These are phyloP conservation scores for Leishmania tropica DNA, from an alignment of 208 protist genomes.

Conservation along the genomic window DNA sequence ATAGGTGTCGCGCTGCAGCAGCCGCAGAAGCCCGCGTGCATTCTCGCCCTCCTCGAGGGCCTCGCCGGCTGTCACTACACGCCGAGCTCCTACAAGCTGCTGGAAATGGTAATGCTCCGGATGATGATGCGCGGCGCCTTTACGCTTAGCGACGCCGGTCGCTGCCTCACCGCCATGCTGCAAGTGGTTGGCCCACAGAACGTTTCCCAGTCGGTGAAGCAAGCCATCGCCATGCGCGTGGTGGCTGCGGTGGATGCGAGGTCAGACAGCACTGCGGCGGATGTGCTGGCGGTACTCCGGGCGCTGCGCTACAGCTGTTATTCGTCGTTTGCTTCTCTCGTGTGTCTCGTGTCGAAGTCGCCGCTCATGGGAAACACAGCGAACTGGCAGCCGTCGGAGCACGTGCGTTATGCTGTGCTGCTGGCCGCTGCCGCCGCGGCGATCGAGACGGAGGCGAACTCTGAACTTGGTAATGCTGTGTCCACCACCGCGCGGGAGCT, in stretches of 20 bases:
- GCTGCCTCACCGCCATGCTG: constrained; percentile 45
- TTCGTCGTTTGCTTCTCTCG: constrained; percentile 26
- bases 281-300: constrained; percentile 17
- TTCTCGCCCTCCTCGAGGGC: constrained; percentile 63
- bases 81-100: constrained; percentile 53
- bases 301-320: constrained; percentile 33
- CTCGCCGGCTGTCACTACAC: constrained; percentile 60
- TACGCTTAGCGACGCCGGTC: constrained; percentile 31
- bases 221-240: constrained; percentile 44
- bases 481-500: constrained; percentile 1
- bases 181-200: constrained; percentile 34
- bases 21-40: constrained; percentile 10
- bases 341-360: constrained; percentile 21
- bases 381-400: constrained; percentile 5
- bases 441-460: not conserved
- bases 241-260: constrained; percentile 10
- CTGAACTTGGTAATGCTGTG: not conserved
- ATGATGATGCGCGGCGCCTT: constrained; percentile 32
- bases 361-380: not conserved
- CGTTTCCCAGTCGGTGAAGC: constrained; percentile 48
- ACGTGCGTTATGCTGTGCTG: constrained; percentile 28
- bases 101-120: constrained; percentile 76
- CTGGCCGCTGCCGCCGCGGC: constrained; percentile 13
- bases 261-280: not conserved
- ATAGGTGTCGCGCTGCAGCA: constrained; percentile 67